phyloP scores from a whole-genome alignment of 495 filamentous ascomycete genomes.

The Chaetomium fimeti region DNA sequence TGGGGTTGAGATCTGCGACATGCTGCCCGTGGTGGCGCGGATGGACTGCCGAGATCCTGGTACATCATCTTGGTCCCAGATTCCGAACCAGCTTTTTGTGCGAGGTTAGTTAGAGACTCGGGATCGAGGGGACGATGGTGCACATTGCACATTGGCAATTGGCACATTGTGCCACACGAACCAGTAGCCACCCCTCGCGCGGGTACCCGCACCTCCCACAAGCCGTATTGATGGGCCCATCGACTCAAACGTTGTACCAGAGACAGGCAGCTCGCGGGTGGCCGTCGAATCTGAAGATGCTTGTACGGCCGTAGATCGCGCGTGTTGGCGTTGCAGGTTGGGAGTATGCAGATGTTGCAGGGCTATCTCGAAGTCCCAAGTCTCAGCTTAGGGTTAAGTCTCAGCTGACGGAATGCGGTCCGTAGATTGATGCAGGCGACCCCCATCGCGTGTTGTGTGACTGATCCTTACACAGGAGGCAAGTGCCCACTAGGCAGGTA shows the following conservation, averaged over 20 bases:
- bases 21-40: constrained; percentile 21
- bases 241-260: constrained; percentile 9
- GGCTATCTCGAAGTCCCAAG: not conserved
- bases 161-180: not conserved
- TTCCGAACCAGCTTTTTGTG: constrained; percentile 6
- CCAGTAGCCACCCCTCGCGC: not conserved
- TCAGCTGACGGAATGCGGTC: not conserved
- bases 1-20: constrained; percentile 22
- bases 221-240: constrained; percentile 23
- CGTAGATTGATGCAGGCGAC: not conserved
- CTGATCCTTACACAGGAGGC: not conserved
- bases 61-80: constrained; percentile 5
- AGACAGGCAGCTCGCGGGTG: constrained; percentile 17
- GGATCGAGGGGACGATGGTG: constrained; percentile 4
- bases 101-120: constrained; percentile 4
- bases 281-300: constrained; percentile 23
- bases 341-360: not conserved
- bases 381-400: not conserved
- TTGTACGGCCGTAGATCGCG: constrained; percentile 34
- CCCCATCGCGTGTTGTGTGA: not conserved
- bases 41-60: constrained; percentile 26
- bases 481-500: too few species aligned
- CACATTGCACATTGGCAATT: not conserved
- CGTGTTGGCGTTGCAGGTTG: not conserved
- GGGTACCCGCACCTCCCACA: constrained; percentile 20